Percentiles rank a stretch among this genome's conserved stretches.
These are phyloP conservation scores for Carallia brachiata DNA, from an alignment of 345 rosid genomes.

Conservation along the genomic window DNA sequence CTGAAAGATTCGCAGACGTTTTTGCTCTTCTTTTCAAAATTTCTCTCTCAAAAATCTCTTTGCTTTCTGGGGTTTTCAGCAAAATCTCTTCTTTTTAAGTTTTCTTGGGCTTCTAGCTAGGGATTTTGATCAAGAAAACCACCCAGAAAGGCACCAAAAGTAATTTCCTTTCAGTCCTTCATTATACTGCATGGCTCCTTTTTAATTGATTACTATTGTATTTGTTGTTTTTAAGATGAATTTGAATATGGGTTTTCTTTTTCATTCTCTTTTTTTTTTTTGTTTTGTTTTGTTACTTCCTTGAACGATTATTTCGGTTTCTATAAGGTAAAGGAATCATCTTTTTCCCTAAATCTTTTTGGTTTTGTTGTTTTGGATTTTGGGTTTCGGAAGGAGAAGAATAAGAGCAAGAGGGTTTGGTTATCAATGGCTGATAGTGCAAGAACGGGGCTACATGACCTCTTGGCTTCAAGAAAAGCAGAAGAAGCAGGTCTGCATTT, in stretches of 20 bases:
- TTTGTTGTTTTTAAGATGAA: neutral
- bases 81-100: too few species aligned
- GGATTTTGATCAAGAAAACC: neutral
- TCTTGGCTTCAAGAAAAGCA: constrained; percentile 85
- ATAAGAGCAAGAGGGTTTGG: constrained; percentile 2
- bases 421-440: constrained; percentile 40
- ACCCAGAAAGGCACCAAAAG: neutral
- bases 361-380: neutral
- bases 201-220: neutral
- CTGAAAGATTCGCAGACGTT: neutral
- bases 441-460: constrained; percentile 54
- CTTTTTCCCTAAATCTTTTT: neutral
- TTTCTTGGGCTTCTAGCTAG: too few species aligned
- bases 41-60: neutral
- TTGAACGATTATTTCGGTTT: neutral
- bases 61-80: neutral
- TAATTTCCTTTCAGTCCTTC: neutral
- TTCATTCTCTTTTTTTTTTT: neutral
- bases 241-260: neutral
- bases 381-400: neutral
- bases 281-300: neutral
- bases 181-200: neutral
- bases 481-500: constrained; percentile 71
- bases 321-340: too few species aligned
- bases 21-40: neutral